These are phyloP conservation scores for Pseudogymnoascus sp. DNA, from an alignment of 2,329 filamentous ascomycete species.

Conservation along the genomic window DNA sequence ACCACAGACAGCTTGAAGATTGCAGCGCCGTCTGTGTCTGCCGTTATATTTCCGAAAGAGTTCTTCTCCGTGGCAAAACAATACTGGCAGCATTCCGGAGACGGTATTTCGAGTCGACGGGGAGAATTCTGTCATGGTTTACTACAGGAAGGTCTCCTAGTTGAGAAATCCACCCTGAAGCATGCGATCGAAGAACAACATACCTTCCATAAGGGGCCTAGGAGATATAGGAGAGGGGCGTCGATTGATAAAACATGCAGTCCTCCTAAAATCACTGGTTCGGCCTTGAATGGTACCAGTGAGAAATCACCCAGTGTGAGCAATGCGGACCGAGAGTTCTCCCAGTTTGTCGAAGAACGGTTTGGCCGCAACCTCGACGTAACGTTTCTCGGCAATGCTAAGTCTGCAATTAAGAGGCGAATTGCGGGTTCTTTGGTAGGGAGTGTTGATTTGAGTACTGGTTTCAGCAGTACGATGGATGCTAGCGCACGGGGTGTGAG, in stretches of 20 bases:
- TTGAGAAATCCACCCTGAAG: conserved; percentile 34
- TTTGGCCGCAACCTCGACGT: conserved; percentile 86
- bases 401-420: conserved; percentile 72
- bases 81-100: conserved; percentile 95
- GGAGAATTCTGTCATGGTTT: conserved; percentile 81
- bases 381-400: conserved; percentile 70
- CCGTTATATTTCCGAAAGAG: conserved; percentile 61
- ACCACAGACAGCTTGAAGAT: conserved; percentile 43
- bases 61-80: conserved; percentile 71
- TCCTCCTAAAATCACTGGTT: conserved; percentile 16
- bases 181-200: conserved; percentile 20
- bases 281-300: conserved; percentile 13
- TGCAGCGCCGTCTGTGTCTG: conserved; percentile 53
- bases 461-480: conserved; percentile 42
- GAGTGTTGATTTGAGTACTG: conserved; percentile 55
- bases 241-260: conserved; percentile 37
- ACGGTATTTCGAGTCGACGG: conserved; percentile 81
- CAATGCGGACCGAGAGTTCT: conserved; percentile 49
- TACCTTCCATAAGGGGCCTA: conserved; percentile 55
- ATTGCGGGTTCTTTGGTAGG: conserved; percentile 79
- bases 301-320: conserved; percentile 10
- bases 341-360: conserved; percentile 81
- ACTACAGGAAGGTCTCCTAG: conserved; percentile 59
- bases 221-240: conserved; percentile 62
- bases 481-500: conserved; percentile 46